phyloP scores from a whole-genome alignment of 331 rosid genomes.

The Rhamnella rubrinervis region DNA sequence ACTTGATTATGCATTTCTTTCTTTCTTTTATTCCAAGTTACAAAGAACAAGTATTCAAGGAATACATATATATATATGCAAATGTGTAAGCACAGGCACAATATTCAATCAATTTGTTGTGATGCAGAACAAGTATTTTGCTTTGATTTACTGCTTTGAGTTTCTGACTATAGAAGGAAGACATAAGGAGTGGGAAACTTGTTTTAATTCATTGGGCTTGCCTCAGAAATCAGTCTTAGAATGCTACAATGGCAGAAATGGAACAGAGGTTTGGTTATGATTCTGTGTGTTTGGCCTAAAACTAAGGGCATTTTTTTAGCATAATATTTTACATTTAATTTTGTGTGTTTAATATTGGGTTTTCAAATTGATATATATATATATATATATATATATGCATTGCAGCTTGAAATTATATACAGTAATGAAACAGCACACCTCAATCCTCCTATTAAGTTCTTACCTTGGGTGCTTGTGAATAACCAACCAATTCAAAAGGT shows the following conservation, averaged over 20 bases:
- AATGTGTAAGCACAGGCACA: no score
- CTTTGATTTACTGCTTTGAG: constrained; percentile 60
- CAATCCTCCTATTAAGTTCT: constrained; percentile 35
- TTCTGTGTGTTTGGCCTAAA: not conserved
- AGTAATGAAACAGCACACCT: constrained; percentile 40
- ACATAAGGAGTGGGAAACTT: constrained; percentile 38
- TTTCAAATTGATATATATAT: not conserved
- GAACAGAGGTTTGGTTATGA: constrained; percentile 36
- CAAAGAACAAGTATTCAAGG: no score
- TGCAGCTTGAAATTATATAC: constrained; percentile 51
- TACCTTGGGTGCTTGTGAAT: constrained; percentile 73
- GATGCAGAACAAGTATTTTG: constrained; percentile 58
- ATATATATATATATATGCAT: no score
- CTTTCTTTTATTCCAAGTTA: no score
- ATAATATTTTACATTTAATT: not conserved
- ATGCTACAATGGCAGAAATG: constrained; percentile 46
- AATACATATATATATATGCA: no score
- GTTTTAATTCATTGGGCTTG: constrained; percentile 49
- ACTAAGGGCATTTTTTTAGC: not conserved
- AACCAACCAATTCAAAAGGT: constrained; percentile 53
- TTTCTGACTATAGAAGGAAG: constrained; percentile 50
- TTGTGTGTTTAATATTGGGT: no score
- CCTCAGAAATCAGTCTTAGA: constrained; percentile 31
- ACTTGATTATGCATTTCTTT: no score
- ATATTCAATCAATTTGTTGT: not conserved